phyloP scores from a whole-genome alignment of 352 stramenopile species.

The Pythium myriotylum region DNA sequence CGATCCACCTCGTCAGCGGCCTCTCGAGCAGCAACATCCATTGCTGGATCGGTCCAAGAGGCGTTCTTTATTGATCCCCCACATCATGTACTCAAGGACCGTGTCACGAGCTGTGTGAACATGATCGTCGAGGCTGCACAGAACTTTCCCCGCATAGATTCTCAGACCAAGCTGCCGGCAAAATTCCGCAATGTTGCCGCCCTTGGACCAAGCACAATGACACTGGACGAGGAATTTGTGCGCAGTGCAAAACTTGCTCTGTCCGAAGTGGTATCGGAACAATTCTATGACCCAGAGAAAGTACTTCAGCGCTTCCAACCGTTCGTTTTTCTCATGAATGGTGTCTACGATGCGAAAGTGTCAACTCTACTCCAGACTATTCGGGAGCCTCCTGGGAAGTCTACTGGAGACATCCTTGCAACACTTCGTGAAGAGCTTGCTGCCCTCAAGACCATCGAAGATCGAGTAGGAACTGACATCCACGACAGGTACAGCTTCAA shows the following conservation, averaged over 20 bases:
- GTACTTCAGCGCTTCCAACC: conserved; percentile 76
- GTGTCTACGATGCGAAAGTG: conserved; percentile 71
- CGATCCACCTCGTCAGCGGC: neutral
- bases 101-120: conserved; percentile 63
- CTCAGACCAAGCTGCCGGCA: conserved; percentile 70
- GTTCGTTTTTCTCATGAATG: conserved; percentile 81
- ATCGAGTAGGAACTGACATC: conserved; percentile 46
- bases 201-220: conserved; percentile 86
- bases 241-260: conserved; percentile 67
- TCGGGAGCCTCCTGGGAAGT: conserved; percentile 5
- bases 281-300: conserved; percentile 66
- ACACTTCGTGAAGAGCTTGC: conserved; percentile 56
- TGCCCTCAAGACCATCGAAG: conserved; percentile 53
- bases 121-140: conserved; percentile 82
- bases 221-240: conserved; percentile 78
- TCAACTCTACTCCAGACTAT: conserved; percentile 41
- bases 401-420: conserved; percentile 47
- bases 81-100: conserved; percentile 54
- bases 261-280: conserved; percentile 51
- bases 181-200: conserved; percentile 59
- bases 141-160: conserved; percentile 89
- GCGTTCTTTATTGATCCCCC: conserved; percentile 69
- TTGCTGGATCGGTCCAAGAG: conserved; percentile 24
- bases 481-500: conserved; percentile 90
- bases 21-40: neutral